phyloP scores from a whole-genome alignment of 2,329 filamentous ascomycete genomes.

The Curvularia spicifera region DNA sequence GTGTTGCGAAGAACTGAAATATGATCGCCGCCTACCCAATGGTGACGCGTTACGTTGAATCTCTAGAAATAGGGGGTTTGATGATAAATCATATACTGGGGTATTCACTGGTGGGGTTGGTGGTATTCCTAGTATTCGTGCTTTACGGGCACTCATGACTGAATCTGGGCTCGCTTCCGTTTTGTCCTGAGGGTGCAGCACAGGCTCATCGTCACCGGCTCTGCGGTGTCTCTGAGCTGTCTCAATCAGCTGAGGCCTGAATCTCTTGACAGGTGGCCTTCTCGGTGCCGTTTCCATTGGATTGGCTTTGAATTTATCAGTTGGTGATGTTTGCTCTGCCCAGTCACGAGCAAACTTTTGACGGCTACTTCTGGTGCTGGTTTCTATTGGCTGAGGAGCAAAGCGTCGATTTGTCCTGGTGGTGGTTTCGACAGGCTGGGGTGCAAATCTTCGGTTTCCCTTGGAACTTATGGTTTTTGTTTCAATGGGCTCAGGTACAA shows the following conservation, averaged over 20 bases:
- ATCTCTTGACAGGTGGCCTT: conserved; percentile 56
- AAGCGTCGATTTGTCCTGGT: conserved; percentile 58
- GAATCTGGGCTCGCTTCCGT: conserved; percentile 70
- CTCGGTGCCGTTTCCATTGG: conserved; percentile 36
- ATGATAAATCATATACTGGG: conserved; percentile 38
- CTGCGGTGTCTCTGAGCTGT: conserved; percentile 75
- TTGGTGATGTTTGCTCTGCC: conserved; percentile 31
- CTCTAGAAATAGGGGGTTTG: conserved; percentile 46
- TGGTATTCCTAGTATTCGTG: conserved; percentile 53
- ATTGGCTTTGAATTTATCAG: conserved; percentile 38
- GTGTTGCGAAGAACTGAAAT: conserved; percentile 53
- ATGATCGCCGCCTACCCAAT: conserved; percentile 40
- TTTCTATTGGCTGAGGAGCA: conserved; percentile 49
- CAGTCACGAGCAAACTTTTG: conserved; percentile 39
- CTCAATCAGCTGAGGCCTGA: conserved; percentile 81
- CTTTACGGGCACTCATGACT: conserved; percentile 32
- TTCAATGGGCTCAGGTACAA: conserved; percentile 49
- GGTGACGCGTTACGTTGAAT: conserved; percentile 46
- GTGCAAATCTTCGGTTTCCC: conserved; percentile 62
- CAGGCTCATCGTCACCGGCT: conserved; percentile 67
- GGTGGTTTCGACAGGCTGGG: conserved; percentile 75
- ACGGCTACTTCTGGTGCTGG: conserved; percentile 35
- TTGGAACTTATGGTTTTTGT: conserved; percentile 33
- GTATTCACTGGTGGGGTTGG: conserved; percentile 57
- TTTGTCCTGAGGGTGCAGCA: conserved; percentile 70